phyloP scores from a whole-genome alignment of 116 monocot species.

The Dioscorea cayenensis region DNA sequence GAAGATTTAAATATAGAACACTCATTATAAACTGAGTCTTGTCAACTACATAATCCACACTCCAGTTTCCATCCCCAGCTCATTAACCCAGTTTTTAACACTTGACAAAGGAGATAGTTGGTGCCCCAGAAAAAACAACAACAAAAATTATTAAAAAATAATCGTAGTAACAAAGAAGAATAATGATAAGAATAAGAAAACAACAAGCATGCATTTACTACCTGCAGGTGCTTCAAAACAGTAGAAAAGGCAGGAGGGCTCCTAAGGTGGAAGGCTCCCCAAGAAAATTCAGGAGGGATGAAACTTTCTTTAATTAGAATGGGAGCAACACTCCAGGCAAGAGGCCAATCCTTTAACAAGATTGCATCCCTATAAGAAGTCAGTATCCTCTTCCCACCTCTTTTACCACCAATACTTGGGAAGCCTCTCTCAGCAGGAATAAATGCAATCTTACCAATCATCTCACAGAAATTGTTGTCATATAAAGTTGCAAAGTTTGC shows the following conservation, averaged over 20 bases:
- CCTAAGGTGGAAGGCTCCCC: conserved; percentile 78
- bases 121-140: too few species aligned
- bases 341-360: conserved; percentile 88
- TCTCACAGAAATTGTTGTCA: conserved; percentile 79
- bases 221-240: conserved; percentile 94
- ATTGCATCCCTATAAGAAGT: conserved; percentile 76
- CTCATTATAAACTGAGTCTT: not conserved
- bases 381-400: conserved; percentile 75
- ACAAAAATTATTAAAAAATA: too few species aligned
- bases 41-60: not conserved
- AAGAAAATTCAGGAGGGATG: conserved; percentile 97
- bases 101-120: too few species aligned
- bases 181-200: not conserved
- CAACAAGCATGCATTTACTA: conserved; percentile 8
- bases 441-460: conserved; percentile 69
- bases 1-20: not conserved
- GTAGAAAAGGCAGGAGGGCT: conserved; percentile 86
- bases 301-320: conserved; percentile 60
- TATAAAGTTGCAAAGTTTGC: conserved; percentile 75
- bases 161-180: not conserved
- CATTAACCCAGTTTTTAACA: not conserved
- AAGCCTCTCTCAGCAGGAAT: conserved; percentile 95
- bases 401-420: conserved; percentile 91
- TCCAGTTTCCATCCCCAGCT: not conserved
- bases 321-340: conserved; percentile 95